Conservation (phyloP, 2,329 filamentous ascomycete species). For the Clonostachys byssicola region DNA sequence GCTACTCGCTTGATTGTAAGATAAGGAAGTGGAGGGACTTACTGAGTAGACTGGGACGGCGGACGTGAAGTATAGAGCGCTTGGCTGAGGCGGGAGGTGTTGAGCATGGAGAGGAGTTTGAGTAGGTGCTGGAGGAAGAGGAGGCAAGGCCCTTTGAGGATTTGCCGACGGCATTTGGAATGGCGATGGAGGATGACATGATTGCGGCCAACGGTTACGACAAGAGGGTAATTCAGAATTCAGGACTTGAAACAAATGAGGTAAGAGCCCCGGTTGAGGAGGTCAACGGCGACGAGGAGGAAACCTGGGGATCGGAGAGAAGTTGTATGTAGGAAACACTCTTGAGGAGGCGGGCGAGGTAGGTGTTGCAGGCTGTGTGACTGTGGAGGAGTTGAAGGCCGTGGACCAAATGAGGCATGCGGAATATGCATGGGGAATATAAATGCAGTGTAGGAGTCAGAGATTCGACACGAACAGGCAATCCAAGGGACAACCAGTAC, state of each 20-base stretch:
- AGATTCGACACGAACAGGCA: too few species aligned
- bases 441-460: too few species aligned
- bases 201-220: constrained; percentile 5
- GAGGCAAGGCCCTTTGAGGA: constrained; percentile 40
- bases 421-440: too few species aligned
- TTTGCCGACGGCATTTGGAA: constrained; percentile 44
- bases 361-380: too few species aligned
- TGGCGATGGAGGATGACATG: constrained; percentile 69
- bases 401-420: too few species aligned
- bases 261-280: too few species aligned
- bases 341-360: too few species aligned
- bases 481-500: background rate
- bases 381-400: too few species aligned
- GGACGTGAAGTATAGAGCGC: constrained; percentile 43
- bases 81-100: constrained; percentile 53
- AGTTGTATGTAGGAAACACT: too few species aligned
- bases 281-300: too few species aligned
- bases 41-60: constrained; percentile 62
- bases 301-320: too few species aligned
- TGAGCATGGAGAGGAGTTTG: constrained; percentile 42
- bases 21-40: constrained; percentile 10
- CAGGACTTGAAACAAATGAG: too few species aligned
- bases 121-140: constrained; percentile 35
- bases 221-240: background rate
- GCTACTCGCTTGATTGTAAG: background rate